Conservation (phyloP, 768 basidiomycete genomes). For the Termitomyces sp. region DNA sequence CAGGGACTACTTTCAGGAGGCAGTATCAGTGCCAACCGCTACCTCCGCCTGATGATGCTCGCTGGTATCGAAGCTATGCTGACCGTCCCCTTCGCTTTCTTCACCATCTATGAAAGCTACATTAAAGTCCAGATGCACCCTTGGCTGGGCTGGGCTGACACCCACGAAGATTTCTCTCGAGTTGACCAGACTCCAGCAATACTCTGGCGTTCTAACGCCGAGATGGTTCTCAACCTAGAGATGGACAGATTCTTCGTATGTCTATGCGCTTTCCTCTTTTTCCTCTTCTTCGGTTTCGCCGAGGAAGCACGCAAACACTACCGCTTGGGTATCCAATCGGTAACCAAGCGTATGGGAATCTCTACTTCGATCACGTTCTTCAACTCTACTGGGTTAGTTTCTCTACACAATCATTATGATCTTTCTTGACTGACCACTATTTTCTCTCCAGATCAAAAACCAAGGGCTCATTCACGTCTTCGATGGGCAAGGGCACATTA, state of each 20-base stretch:
- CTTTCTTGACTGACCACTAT: neutral
- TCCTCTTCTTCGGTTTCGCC: slow-evolving; percentile 53
- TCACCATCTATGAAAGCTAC: slow-evolving; percentile 26
- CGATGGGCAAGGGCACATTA: slow-evolving; percentile 26
- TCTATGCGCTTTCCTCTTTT: slow-evolving; percentile 44
- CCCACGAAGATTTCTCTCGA: slow-evolving; percentile 47
- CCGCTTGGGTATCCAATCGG: slow-evolving; percentile 24
- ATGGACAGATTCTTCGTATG: slow-evolving; percentile 36
- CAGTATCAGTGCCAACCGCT: slow-evolving; percentile 39
- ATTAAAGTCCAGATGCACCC: slow-evolving; percentile 22
- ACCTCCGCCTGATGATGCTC: slow-evolving; percentile 49
- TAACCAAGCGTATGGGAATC: slow-evolving; percentile 29
- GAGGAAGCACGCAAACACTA: slow-evolving; percentile 50
- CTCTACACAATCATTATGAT: neutral
- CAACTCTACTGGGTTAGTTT: slow-evolving; percentile 25
- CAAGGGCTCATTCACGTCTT: slow-evolving; percentile 17
- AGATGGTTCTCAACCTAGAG: slow-evolving; percentile 22
- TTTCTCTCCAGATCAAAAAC: slow-evolving; percentile 20
- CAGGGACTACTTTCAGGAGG: slow-evolving; percentile 31
- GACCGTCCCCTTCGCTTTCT: slow-evolving; percentile 35
- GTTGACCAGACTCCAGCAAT: slow-evolving; percentile 34
- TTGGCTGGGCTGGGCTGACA: slow-evolving; percentile 48
- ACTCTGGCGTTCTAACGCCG: slow-evolving; percentile 32
- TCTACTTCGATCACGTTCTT: slow-evolving; percentile 19
- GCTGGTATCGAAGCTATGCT: slow-evolving; percentile 36